A percentile compares a stretch with the other conserved stretches of the same genome.
phyloP scores from a whole-genome alignment of 768 basidiomycete genomes.

The Galerina sulciceps region DNA sequence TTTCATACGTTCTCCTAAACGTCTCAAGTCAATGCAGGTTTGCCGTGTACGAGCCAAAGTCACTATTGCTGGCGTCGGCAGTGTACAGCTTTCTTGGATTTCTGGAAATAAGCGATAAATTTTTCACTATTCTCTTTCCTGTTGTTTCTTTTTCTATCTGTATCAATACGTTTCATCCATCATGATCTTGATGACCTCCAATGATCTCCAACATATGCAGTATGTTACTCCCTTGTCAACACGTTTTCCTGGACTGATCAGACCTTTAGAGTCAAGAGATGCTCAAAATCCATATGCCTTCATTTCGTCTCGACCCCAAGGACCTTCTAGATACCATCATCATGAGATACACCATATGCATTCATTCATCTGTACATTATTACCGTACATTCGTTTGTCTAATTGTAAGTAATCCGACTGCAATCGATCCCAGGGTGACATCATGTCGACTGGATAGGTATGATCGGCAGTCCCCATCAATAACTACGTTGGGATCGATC shows the following conservation, averaged over 20 bases:
- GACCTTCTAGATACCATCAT: slow-evolving; percentile 17
- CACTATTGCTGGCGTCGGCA: slow-evolving; percentile 74
- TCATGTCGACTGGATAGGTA: no score
- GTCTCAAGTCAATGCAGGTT: slow-evolving; percentile 47
- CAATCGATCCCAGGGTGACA: background rate
- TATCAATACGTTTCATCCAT: slow-evolving; percentile 4
- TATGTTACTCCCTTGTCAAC: slow-evolving; percentile 1
- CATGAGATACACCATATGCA: slow-evolving; percentile 9
- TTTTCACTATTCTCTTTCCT: background rate
- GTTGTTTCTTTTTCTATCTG: background rate
- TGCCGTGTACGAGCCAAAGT: slow-evolving; percentile 81
- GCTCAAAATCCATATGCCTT: slow-evolving; percentile 12
- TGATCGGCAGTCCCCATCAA: no score
- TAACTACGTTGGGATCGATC: no score
- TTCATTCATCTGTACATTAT: slow-evolving; percentile 13
- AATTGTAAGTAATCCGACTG: background rate
- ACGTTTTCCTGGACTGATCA: background rate
- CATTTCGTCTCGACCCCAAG: slow-evolving; percentile 6
- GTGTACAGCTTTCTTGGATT: slow-evolving; percentile 78
- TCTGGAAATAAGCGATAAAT: slow-evolving; percentile 52
- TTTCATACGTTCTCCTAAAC: background rate
- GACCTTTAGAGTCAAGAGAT: background rate
- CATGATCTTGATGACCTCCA: slow-evolving; percentile 12
- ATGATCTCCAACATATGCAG: slow-evolving; percentile 14
- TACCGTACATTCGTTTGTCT: slow-evolving; percentile 4